A percentile compares a stretch with the other conserved stretches of the same genome.
Conservation (phyloP, 352 stramenopile genomes). For the Phytophthora meadii region DNA sequence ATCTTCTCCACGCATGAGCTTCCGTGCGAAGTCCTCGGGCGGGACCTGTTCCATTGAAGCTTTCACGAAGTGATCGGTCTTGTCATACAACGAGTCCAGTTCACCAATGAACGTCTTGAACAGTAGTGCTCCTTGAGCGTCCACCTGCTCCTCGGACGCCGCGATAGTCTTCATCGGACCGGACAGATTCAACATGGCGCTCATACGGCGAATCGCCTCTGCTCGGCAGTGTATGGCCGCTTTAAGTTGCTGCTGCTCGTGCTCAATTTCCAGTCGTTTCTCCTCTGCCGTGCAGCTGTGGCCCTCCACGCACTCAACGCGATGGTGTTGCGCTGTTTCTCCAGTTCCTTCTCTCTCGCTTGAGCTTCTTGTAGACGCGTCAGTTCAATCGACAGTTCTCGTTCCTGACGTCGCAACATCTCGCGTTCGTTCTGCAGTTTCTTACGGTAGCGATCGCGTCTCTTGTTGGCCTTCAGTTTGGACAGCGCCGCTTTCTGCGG, state of each 20-base stretch:
- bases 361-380: neutral
- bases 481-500: neutral
- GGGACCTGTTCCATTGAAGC: neutral
- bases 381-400: conserved; percentile 11
- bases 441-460: conserved; percentile 18
- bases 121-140: neutral
- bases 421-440: conserved; percentile 19
- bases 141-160: neutral
- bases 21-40: conserved; percentile 1
- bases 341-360: conserved; percentile 7
- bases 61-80: conserved; percentile 17
- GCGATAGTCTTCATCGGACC: neutral
- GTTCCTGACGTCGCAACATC: conserved; percentile 22
- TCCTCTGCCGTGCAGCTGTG: conserved; percentile 24
- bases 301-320: conserved; percentile 21
- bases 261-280: conserved; percentile 22
- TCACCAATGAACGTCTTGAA: conserved; percentile 32
- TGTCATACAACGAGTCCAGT: conserved; percentile 25
- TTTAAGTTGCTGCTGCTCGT: conserved; percentile 17
- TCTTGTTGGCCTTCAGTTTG: conserved; percentile 13
- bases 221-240: conserved; percentile 4
- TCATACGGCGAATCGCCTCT: conserved; percentile 15
- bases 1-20: neutral
- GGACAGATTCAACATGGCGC: neutral
- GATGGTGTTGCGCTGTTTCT: conserved; percentile 9